Conservation (phyloP, 2,329 filamentous ascomycete species). For the Hypoxylon sp. region DNA sequence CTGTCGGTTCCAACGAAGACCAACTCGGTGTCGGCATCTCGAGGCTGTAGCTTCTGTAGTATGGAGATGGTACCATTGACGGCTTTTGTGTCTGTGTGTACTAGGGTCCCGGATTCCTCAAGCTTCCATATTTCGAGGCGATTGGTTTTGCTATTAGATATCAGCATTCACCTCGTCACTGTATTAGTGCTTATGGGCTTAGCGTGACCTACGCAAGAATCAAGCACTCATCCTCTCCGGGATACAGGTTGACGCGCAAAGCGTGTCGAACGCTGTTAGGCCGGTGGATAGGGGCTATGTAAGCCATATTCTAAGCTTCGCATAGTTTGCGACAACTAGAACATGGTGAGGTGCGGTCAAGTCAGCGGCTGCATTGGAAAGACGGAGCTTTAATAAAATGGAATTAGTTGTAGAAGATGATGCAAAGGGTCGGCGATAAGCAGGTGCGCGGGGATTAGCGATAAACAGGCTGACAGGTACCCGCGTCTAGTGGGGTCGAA, state of each 20-base stretch:
- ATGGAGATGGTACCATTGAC: constrained; percentile 91
- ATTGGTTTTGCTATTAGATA: constrained; percentile 78
- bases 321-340: constrained; percentile 44
- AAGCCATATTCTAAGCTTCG: constrained; percentile 78
- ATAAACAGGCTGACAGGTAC: constrained; percentile 40
- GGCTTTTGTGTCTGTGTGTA: constrained; percentile 71
- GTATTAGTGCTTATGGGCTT: constrained; percentile 14
- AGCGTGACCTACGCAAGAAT: constrained; percentile 81
- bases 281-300: constrained; percentile 92
- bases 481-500: background rate
- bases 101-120: constrained; percentile 74
- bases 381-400: constrained; percentile 24
- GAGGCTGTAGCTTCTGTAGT: constrained; percentile 83
- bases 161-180: constrained; percentile 50
- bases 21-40: constrained; percentile 81
- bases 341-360: background rate
- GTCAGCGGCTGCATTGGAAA: constrained; percentile 2
- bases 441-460: constrained; percentile 41
- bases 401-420: constrained; percentile 34
- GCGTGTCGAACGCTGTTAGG: constrained; percentile 94
- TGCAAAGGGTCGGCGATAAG: constrained; percentile 49
- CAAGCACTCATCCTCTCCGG: constrained; percentile 82
- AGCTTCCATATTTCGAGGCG: constrained; percentile 86
- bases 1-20: constrained; percentile 94
- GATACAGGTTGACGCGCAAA: constrained; percentile 82